phyloP scores from a whole-genome alignment of 257 asterid species.

The Catharanthus roseus region DNA sequence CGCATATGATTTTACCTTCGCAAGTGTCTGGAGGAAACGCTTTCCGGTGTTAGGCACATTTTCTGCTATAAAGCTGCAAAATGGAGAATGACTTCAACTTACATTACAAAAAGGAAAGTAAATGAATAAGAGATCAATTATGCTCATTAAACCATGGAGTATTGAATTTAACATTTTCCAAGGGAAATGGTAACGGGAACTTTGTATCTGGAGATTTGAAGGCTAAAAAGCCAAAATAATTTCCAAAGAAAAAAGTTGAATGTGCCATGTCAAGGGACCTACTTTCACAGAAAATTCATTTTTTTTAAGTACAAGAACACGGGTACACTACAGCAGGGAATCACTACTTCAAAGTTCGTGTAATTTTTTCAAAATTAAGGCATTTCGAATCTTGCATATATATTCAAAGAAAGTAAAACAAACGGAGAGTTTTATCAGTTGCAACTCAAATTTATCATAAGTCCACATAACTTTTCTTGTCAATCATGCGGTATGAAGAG shows the following conservation, averaged over 20 bases:
- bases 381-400: no score
- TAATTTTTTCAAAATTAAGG: no score
- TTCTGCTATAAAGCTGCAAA: constrained; percentile 50
- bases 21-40: constrained; percentile 52
- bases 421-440: not conserved
- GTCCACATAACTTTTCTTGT: not conserved
- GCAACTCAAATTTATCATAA: not conserved
- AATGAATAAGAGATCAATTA: not conserved
- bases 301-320: not conserved
- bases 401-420: no score
- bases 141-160: not conserved
- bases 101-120: not conserved
- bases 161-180: not conserved
- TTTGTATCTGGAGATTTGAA: not conserved
- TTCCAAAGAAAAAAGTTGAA: not conserved
- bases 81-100: constrained; percentile 1
- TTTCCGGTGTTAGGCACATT: constrained; percentile 42
- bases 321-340: no score
- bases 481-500: not conserved
- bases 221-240: not conserved
- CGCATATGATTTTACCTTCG: constrained; percentile 38
- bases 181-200: not conserved
- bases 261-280: not conserved
- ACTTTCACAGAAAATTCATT: not conserved
- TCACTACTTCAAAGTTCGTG: not conserved